Evolutionary conservation across 352 stramenopile species (phyloP), one percentile per base, ranked within the genome.

Genomic region (Thalassiosira livingstoniorum): DNA sequence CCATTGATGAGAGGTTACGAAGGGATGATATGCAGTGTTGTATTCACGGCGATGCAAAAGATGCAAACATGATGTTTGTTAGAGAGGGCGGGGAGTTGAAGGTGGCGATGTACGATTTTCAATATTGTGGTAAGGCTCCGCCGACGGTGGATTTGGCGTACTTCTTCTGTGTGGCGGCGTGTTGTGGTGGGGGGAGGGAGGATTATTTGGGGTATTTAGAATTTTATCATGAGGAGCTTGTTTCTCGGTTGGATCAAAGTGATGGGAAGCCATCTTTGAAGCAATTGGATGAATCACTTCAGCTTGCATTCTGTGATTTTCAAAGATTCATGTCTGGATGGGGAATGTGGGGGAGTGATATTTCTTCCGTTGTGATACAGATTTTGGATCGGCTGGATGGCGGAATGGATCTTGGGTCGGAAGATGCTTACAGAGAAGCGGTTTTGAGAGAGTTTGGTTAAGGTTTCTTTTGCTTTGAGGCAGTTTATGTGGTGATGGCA

Each of bases 61-160:
- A 88, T 65, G 80, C 76, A 42, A 95, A 95, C 63, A 89, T 94
- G 43, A 62, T 92, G 45, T 85, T 85, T 31, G 53, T 65, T 47
- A 37, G n/a, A 18, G 55, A 86, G 15, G 47, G 37, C n/a, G n/a
- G n/a, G n/a, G n/a, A n/a, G n/a, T n/a, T n/a, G n/a, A n/a, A n/a
- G n/a, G n/a, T n/a, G n/a, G n/a, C n/a, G n/a, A 86, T 94, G 70
- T 92, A 85, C 31, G 90, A 94, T 68, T 94, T 94, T 82, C 90
- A 94, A 57, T 94, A 94, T 79, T 81, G 60, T 61, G 90, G 90
- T 0, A 92, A 85, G 62, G 86, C 77, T 35, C 78, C 80, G 7
- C 86, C 84, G 2, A 80, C 84, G 13, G 53, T 75, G 34, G 90
- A 94, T 86, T 57, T 94, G 45, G 85, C 87, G 1, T 94, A 94